Conservation (phyloP, 2,329 filamentous ascomycete genomes). For the Xylariaceae sp. region DNA sequence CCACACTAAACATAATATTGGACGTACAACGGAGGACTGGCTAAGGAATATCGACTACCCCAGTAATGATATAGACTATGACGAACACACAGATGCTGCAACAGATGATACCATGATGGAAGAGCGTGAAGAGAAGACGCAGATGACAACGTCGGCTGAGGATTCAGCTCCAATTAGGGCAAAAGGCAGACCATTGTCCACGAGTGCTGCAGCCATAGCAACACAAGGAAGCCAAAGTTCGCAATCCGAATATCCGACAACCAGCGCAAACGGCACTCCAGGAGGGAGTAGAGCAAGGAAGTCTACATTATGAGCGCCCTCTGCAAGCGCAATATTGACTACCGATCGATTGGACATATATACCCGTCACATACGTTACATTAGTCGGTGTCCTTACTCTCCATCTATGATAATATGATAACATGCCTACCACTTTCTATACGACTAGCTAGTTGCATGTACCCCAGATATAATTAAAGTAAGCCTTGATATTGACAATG, state of each 20-base stretch:
- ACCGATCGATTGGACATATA: too few relatives aligned
- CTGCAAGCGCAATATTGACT: conserved; percentile 7
- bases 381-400: too few relatives aligned
- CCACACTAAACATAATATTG: conserved; percentile 5
- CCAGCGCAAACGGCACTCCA: not conserved
- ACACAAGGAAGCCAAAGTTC: not conserved
- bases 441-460: too few relatives aligned
- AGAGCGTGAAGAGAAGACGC: conserved; percentile 8
- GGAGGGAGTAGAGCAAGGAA: not conserved
- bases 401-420: too few relatives aligned
- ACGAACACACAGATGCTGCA: conserved; percentile 15
- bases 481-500: too few relatives aligned
- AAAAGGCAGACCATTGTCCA: not conserved
- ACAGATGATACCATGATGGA: conserved; percentile 24
- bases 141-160: not conserved
- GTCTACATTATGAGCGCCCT: conserved; percentile 7
- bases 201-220: not conserved
- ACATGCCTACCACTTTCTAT: too few relatives aligned
- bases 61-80: conserved; percentile 15
- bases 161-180: not conserved
- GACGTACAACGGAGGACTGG: conserved; percentile 25
- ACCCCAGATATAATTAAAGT: too few relatives aligned
- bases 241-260: not conserved
- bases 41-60: conserved; percentile 21
- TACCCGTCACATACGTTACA: too few relatives aligned